A percentile compares a stretch with the other conserved stretches of the same genome.
Conservation (phyloP, 2,329 filamentous ascomycete genomes). For the Colletotrichum neosansevieriae region DNA sequence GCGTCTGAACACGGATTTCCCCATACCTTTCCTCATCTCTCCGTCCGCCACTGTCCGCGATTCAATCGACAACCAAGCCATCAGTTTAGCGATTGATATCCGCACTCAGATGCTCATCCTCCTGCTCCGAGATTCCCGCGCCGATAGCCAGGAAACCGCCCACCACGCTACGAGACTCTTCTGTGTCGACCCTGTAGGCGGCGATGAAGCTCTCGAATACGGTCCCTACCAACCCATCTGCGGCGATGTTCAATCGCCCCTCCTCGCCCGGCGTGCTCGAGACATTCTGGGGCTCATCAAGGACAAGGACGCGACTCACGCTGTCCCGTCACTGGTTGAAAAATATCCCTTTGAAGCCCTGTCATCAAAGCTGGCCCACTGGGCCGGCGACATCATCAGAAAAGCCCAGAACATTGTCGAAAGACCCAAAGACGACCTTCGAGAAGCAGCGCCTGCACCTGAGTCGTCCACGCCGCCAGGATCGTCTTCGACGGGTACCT, state of each 20-base stretch:
- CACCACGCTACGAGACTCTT: constrained; percentile 10
- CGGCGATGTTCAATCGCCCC: neutral
- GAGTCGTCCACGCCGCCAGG: neutral
- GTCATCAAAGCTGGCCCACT: neutral
- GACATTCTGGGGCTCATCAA: constrained; percentile 14
- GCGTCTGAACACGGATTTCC: constrained; percentile 48
- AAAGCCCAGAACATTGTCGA: constrained; percentile 25
- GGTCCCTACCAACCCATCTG: constrained; percentile 24
- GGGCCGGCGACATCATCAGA: constrained; percentile 22
- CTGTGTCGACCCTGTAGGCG: constrained; percentile 21
- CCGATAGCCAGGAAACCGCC: neutral
- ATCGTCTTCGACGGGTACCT: neutral
- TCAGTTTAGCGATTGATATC: constrained; percentile 50
- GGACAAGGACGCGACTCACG: constrained; percentile 25
- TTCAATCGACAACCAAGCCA: constrained; percentile 38
- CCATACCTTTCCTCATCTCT: constrained; percentile 45
- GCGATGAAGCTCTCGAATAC: constrained; percentile 11
- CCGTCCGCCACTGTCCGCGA: constrained; percentile 17
- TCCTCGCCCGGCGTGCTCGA: constrained; percentile 5
- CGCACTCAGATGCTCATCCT: constrained; percentile 53
- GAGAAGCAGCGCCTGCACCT: neutral
- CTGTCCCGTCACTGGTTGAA: constrained; percentile 10
- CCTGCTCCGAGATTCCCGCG: constrained; percentile 30
- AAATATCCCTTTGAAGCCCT: constrained; percentile 23
- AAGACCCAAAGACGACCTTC: neutral